These are phyloP conservation scores for Sicyos edulis DNA, from an alignment of 306 rosid genomes.

Conservation along the genomic window DNA sequence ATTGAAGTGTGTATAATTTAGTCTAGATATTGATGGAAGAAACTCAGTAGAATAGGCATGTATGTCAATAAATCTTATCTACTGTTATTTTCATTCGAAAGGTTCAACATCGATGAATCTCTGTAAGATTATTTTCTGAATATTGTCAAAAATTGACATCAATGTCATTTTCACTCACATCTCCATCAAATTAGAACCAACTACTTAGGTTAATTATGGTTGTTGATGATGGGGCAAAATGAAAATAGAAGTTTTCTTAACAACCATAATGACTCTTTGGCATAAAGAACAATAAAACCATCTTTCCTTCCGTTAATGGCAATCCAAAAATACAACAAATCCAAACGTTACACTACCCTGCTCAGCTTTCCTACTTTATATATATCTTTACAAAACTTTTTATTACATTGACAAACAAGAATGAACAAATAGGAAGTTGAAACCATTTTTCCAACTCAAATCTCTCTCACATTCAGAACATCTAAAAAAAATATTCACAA, in stretches of 20 bases:
- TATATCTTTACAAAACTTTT: slow-evolving; percentile 48
- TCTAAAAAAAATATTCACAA: slow-evolving; percentile 27
- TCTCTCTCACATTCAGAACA: slow-evolving; percentile 30
- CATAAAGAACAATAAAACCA: background rate
- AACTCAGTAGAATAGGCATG: too few relatives aligned
- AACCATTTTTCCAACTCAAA: slow-evolving; percentile 5
- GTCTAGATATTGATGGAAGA: too few relatives aligned
- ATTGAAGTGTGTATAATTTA: too few relatives aligned
- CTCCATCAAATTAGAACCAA: background rate
- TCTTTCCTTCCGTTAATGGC: slow-evolving; percentile 17
- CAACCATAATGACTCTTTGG: background rate
- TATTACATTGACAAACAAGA: slow-evolving; percentile 61
- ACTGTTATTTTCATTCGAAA: background rate
- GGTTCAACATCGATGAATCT: background rate
- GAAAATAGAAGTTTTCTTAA: background rate
- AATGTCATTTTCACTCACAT: background rate
- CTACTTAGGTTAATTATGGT: background rate
- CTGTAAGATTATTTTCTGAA: background rate
- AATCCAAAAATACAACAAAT: slow-evolving; percentile 38
- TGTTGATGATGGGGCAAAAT: background rate
- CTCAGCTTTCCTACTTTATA: slow-evolving; percentile 32
- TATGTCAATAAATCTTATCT: too few relatives aligned
- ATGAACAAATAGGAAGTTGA: slow-evolving; percentile 35
- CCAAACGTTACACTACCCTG: slow-evolving; percentile 17
- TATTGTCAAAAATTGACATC: background rate